Percentiles rank a stretch among this genome's conserved stretches.
Evolutionary conservation across 2,329 filamentous ascomycete species (phyloP).

Genomic region (Aspergillus aculeatinus): DNA sequence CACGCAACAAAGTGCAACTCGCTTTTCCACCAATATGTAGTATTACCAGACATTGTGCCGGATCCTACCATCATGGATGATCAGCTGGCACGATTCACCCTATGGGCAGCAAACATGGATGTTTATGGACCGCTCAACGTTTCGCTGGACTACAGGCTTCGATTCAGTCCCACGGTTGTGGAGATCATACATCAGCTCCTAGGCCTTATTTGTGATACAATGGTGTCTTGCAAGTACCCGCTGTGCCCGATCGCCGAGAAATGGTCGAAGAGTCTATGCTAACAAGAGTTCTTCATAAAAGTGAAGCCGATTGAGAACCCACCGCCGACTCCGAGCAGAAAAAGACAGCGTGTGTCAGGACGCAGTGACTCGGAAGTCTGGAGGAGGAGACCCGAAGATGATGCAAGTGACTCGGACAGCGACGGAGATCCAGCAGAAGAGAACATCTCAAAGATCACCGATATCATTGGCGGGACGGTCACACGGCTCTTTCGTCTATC

Average conservation of each 20-base stretch:
- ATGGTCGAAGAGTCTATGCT: constrained; percentile 9
- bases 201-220: constrained; percentile 15
- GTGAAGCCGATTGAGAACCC: constrained; percentile 25
- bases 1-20: constrained; percentile 27
- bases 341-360: constrained; percentile 16
- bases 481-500: constrained; percentile 31
- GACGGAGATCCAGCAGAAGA: constrained; percentile 19
- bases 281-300: constrained; percentile 20
- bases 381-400: constrained; percentile 16
- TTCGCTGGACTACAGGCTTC: constrained; percentile 31
- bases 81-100: constrained; percentile 20
- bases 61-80: constrained; percentile 32
- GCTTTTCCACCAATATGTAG: constrained; percentile 28
- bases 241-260: constrained; percentile 1
- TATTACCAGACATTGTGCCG: constrained; percentile 23
- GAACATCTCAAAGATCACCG: constrained; percentile 24
- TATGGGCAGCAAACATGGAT: constrained; percentile 31
- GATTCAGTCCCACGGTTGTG: constrained; percentile 28
- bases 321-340: constrained; percentile 24
- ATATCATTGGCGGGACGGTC: constrained; percentile 26
- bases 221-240: constrained; percentile 13
- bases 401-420: constrained; percentile 20
- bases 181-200: constrained; percentile 29
- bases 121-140: constrained; percentile 30
- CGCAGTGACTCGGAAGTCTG: constrained; percentile 15